Base-by-base conservation (phyloP, 2,329 filamentous ascomycete genomes). In the Drechslerella stenobrocha region DNA sequence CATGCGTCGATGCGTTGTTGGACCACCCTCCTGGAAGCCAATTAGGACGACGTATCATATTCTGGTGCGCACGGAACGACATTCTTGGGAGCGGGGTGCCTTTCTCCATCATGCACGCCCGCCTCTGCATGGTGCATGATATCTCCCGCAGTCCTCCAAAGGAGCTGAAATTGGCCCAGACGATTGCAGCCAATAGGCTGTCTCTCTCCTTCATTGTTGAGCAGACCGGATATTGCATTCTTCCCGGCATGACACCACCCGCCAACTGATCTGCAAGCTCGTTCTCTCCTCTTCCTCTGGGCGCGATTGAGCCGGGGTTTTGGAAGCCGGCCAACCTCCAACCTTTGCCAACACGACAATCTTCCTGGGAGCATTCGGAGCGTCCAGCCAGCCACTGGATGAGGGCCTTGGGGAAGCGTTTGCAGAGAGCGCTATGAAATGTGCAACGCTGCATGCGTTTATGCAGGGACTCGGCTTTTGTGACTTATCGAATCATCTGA, bases 391-490 rank as follows among this genome's bases (percentile, higher is more conserved):
- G n/a, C n/a, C n/a, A n/a, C n/a, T n/a, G n/a, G n/a, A n/a, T n/a
- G n/a, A n/a, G 32, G 52, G 61, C 59, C 59, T 55, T 67, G 23
- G 23, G 23, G 22, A 59, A 58, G 52, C 44, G 40, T 40, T 20
- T 28, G 26, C 37, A 13, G 5, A 46, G 2, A 13, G 28, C 46
- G 34, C 15, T 15, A 8, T 6, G 7, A n/a, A 8, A n/a, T 37
- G 37, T 26, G 44, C 9, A 15, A 26, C 44, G 18, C 44, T 22
- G 32, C 48, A 53, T 59, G 47, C 52, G 42, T 48, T 67, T 11
- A 67, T 67, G 61, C 61, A 67, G 61, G 61, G 61, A 67, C 61
- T 55, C n/a, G 22, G 34, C 59, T 55, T 67, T 44, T 59, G 61
- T 67, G 61, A 67, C 55, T 58, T 52, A 65, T 52, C 37, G 32